These are phyloP conservation scores for Alternaria sp. DNA, from an alignment of 2,329 filamentous ascomycete species.

Conservation along the genomic window DNA sequence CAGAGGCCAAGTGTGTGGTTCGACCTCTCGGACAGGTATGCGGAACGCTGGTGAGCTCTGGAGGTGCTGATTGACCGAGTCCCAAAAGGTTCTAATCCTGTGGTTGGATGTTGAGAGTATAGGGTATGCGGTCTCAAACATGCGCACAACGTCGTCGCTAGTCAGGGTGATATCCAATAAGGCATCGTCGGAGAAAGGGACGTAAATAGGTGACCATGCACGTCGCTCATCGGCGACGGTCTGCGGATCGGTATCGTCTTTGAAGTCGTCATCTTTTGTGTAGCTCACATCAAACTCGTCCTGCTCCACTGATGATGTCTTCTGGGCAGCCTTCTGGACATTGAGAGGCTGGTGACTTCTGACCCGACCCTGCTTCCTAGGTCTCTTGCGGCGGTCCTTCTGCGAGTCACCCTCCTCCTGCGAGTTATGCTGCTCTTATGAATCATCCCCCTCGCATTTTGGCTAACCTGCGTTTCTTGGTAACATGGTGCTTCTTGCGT, in stretches of 20 bases:
- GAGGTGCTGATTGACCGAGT: too few relatives aligned
- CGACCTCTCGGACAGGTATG: too few relatives aligned
- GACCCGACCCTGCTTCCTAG: background rate
- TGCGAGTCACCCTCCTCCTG: too few relatives aligned
- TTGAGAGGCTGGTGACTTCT: background rate
- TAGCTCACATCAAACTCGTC: background rate
- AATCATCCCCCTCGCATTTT: background rate
- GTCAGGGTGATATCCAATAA: background rate
- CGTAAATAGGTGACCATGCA: background rate
- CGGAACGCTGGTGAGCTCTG: too few relatives aligned
- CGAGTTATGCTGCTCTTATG: background rate
- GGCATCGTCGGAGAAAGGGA: background rate
- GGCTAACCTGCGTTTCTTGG: background rate
- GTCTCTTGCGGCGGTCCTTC: background rate
- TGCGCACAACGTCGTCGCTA: background rate
- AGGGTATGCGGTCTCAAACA: background rate
- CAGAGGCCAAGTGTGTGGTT: too few relatives aligned
- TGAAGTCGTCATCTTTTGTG: too few relatives aligned
- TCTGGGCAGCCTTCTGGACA: background rate
- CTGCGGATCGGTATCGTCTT: background rate
- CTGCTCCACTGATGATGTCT: background rate
- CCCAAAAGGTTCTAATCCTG: background rate
- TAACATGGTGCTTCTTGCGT: background rate
- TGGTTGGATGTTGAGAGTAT: background rate
- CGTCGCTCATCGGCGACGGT: background rate